These are phyloP conservation scores for Moringa oleifera DNA, from an alignment of 345 rosid species.

Conservation along the genomic window DNA sequence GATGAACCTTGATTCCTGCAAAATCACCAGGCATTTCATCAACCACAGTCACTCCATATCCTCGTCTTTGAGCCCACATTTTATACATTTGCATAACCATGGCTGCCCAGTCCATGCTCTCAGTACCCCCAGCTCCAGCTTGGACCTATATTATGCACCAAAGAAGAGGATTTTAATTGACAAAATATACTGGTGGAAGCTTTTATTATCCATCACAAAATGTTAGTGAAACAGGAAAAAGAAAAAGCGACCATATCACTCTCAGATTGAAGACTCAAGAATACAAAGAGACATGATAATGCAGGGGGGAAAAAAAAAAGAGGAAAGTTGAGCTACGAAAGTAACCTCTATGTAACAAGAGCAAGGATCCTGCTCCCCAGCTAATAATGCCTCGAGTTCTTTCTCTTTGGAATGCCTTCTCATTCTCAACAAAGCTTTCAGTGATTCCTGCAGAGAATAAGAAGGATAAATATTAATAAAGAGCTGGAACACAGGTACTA, in stretches of 20 bases:
- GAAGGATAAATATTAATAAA: too few species aligned
- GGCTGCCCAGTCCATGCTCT: constrained; percentile 96
- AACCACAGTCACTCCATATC: constrained; percentile 55
- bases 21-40: constrained; percentile 92
- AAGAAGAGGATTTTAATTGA: constrained; percentile 7
- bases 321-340: neutral
- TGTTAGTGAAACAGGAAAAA: neutral
- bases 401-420: constrained; percentile 75
- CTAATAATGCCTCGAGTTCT: constrained; percentile 86
- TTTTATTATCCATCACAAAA: constrained; percentile 1
- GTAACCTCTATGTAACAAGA: constrained; percentile 82
- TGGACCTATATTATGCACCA: constrained; percentile 54
- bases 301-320: constrained; percentile 8
- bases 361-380: constrained; percentile 75
- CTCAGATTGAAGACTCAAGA: neutral
- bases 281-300: neutral
- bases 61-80: constrained; percentile 70
- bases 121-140: constrained; percentile 99
- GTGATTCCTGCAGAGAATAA: constrained; percentile 48
- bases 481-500: neutral
- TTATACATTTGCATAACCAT: constrained; percentile 96
- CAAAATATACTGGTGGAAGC: neutral
- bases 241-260: neutral
- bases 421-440: constrained; percentile 65
- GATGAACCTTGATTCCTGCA: constrained; percentile 89